A percentile compares a stretch with the other conserved stretches of the same genome.
Evolutionary conservation across 1,284 basidiomycete species (phyloP).

Genomic region (Boletus mariae): DNA sequence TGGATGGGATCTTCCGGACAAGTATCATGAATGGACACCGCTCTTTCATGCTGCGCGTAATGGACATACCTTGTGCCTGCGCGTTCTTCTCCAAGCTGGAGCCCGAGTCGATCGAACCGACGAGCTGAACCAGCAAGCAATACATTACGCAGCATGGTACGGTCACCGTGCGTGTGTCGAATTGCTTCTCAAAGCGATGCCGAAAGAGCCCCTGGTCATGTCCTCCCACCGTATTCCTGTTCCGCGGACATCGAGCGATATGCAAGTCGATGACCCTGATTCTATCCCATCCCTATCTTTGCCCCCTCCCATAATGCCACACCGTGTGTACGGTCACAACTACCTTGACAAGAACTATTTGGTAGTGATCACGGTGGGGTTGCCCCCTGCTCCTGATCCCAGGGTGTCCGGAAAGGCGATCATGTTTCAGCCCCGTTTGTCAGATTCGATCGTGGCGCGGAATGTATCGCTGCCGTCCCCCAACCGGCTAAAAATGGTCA

Average conservation of each 20-base stretch:
- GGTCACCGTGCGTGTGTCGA: slow-evolving; percentile 83
- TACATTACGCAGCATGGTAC: slow-evolving; percentile 98
- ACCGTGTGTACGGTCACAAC: slow-evolving; percentile 87
- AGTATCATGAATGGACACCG: slow-evolving; percentile 98
- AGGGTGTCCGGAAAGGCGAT: slow-evolving; percentile 41
- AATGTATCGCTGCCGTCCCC: slow-evolving; percentile 57
- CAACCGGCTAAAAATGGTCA: slow-evolving; percentile 90
- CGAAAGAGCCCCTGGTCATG: slow-evolving; percentile 19
- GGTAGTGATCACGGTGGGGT: slow-evolving; percentile 86
- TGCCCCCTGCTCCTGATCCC: slow-evolving; percentile 42
- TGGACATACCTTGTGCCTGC: slow-evolving; percentile 77
- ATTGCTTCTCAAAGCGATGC: slow-evolving; percentile 59
- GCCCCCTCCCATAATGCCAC: slow-evolving; percentile 97
- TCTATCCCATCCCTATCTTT: slow-evolving; percentile 91
- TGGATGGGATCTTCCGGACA: slow-evolving; percentile 89
- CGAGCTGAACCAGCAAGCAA: slow-evolving; percentile 82
- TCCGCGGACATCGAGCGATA: slow-evolving; percentile 22
- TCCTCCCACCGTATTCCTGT: slow-evolving; percentile 8
- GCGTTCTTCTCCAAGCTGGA: slow-evolving; percentile 76
- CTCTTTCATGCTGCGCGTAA: slow-evolving; percentile 93
- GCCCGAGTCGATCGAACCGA: slow-evolving; percentile 75
- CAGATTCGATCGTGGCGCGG: slow-evolving; percentile 51
- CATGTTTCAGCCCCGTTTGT: slow-evolving; percentile 64
- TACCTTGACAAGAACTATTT: slow-evolving; percentile 88
- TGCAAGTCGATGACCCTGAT: slow-evolving; percentile 59